Conservation (phyloP, 306 rosid species). For the Cucumis melo region DNA sequence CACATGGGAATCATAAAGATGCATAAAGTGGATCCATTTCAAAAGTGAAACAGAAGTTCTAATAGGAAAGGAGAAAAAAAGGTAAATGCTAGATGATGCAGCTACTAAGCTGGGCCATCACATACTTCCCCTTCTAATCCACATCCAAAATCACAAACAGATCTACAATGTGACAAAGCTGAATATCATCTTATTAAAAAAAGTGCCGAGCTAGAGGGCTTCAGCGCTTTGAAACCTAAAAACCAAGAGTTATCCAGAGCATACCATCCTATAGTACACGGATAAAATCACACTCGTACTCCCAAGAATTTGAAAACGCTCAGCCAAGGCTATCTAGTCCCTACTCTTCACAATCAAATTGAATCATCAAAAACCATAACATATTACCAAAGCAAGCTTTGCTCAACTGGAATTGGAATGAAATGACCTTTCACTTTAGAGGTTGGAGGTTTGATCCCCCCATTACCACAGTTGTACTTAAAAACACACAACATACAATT, state of each 20-base stretch:
- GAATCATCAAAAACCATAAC: not conserved
- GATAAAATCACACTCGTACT: not conserved
- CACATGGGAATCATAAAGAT: slow-evolving; percentile 3
- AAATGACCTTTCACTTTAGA: no score
- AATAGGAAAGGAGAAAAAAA: not conserved
- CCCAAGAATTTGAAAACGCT: not conserved
- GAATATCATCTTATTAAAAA: not conserved
- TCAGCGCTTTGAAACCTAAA: not conserved
- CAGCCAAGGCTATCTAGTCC: not conserved
- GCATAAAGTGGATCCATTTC: not conserved
- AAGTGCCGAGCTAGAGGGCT: not conserved
- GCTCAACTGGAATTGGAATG: no score
- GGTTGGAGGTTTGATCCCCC: no score
- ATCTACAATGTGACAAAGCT: not conserved
- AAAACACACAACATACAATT: no score
- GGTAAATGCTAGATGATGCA: not conserved
- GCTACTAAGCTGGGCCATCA: not conserved
- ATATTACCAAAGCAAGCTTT: no score
- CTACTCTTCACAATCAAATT: not conserved
- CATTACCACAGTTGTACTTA: no score
- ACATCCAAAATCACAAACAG: not conserved
- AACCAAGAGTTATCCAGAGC: not conserved
- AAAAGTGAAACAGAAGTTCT: not conserved
- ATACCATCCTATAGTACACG: not conserved
- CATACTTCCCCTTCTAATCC: not conserved